Evolutionary conservation across 1,139 yeast species (phyloP).

Genomic region (Debaryomyces sp.): DNA sequence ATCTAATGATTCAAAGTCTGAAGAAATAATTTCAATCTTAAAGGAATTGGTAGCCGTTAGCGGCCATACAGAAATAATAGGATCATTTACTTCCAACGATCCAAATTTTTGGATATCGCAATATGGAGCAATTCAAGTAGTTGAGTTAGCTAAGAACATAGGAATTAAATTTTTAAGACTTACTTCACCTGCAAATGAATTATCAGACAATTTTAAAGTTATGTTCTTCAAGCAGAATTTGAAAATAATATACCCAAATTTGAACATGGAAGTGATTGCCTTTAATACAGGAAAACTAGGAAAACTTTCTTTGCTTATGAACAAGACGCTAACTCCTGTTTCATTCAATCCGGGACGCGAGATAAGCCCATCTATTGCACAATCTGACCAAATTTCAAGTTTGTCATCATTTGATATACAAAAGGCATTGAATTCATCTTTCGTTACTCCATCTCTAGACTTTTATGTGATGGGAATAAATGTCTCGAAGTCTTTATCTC

Average conservation of each 20-base stretch:
- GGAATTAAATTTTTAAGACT: slow-evolving; percentile 10
- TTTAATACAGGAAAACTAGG: slow-evolving; percentile 15
- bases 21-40: slow-evolving; percentile 1
- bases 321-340: slow-evolving; percentile 14
- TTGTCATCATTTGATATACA: slow-evolving; percentile 11
- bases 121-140: slow-evolving; percentile 10
- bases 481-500: slow-evolving; percentile 10
- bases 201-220: slow-evolving; percentile 15
- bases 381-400: not conserved
- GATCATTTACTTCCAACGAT: slow-evolving; percentile 11
- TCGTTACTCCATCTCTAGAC: slow-evolving; percentile 11
- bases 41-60: slow-evolving; percentile 8
- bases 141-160: slow-evolving; percentile 11
- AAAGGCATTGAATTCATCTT: slow-evolving; percentile 12
- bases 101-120: slow-evolving; percentile 14
- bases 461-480: slow-evolving; percentile 13
- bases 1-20: not conserved
- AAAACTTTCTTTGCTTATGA: slow-evolving; percentile 12
- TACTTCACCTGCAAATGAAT: slow-evolving; percentile 8
- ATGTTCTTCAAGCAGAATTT: slow-evolving; percentile 10
- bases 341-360: not conserved
- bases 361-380: not conserved
- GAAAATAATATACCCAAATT: slow-evolving; percentile 10
- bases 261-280: slow-evolving; percentile 9
- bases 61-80: slow-evolving; percentile 14